Conservation (phyloP, 148 eudicot species). For the Beta vulgaris region DNA sequence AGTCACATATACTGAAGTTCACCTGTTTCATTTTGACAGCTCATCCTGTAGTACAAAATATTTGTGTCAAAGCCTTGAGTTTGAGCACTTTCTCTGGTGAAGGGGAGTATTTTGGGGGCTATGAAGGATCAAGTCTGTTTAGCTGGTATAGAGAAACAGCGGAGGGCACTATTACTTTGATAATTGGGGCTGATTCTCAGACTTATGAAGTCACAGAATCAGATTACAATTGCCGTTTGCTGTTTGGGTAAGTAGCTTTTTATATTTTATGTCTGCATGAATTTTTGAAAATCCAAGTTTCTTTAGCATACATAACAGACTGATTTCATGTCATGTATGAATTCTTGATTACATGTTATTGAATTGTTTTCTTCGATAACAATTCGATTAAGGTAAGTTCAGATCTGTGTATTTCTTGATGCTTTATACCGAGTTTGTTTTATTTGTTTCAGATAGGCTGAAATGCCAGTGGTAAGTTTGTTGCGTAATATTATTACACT, state of each 20-base stretch:
- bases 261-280: background rate
- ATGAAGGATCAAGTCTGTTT: constrained; percentile 82
- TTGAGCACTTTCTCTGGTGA: constrained; percentile 59
- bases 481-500: too few species aligned
- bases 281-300: background rate
- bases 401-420: too few species aligned
- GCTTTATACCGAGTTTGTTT: too few species aligned
- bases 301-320: background rate
- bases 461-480: too few species aligned
- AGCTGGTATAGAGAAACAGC: constrained; percentile 91
- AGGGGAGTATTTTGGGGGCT: constrained; percentile 94
- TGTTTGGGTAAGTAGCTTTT: constrained; percentile 69
- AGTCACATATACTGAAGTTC: constrained; percentile 21
- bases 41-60: constrained; percentile 63
- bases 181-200: constrained; percentile 62
- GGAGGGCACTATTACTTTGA: constrained; percentile 61
- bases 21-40: constrained; percentile 44
- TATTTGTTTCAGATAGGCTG: too few species aligned
- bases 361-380: background rate
- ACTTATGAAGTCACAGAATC: constrained; percentile 84
- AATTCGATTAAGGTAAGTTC: too few species aligned
- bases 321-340: background rate
- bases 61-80: constrained; percentile 51
- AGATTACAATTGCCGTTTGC: constrained; percentile 80
- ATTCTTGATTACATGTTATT: background rate